A percentile compares a stretch with the other conserved stretches of the same genome.
These are phyloP conservation scores for Mercurialis annua DNA, from an alignment of 345 rosid species.

Conservation along the genomic window DNA sequence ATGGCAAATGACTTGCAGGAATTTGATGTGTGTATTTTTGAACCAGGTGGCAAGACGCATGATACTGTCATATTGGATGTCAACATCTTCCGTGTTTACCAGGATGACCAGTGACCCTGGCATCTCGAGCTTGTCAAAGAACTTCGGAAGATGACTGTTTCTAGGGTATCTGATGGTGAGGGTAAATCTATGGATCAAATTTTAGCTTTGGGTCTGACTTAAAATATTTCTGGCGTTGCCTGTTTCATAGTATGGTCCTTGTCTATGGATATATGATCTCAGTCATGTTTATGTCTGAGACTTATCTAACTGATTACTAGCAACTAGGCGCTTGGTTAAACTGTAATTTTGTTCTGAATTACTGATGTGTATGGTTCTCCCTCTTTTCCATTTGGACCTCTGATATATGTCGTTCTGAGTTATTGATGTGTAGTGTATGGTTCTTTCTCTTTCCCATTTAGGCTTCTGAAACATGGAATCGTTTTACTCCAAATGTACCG, in stretches of 20 bases:
- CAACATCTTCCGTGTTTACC: slow-evolving; percentile 37
- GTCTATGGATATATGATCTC: too few relatives aligned
- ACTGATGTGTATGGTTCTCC: too few relatives aligned
- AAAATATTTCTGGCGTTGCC: neutral
- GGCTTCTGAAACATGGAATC: too few relatives aligned
- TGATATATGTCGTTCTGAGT: too few relatives aligned
- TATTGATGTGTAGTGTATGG: too few relatives aligned
- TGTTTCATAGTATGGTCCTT: neutral
- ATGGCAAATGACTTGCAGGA: slow-evolving; percentile 41
- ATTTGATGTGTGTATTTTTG: slow-evolving; percentile 48
- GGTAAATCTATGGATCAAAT: neutral
- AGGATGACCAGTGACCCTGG: slow-evolving; percentile 1
- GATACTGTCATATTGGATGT: slow-evolving; percentile 37
- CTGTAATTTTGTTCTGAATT: too few relatives aligned
- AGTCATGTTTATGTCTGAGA: too few relatives aligned
- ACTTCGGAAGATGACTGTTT: neutral
- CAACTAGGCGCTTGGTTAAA: too few relatives aligned
- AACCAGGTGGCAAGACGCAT: slow-evolving; percentile 17
- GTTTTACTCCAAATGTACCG: too few relatives aligned
- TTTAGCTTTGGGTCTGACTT: neutral
- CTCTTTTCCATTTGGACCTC: too few relatives aligned
- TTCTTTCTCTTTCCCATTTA: too few relatives aligned
- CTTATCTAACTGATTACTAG: too few relatives aligned
- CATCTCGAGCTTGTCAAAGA: neutral
- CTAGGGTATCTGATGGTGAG: neutral